phyloP scores from a whole-genome alignment of 2,329 filamentous ascomycete species.

The Alternaria triticina region DNA sequence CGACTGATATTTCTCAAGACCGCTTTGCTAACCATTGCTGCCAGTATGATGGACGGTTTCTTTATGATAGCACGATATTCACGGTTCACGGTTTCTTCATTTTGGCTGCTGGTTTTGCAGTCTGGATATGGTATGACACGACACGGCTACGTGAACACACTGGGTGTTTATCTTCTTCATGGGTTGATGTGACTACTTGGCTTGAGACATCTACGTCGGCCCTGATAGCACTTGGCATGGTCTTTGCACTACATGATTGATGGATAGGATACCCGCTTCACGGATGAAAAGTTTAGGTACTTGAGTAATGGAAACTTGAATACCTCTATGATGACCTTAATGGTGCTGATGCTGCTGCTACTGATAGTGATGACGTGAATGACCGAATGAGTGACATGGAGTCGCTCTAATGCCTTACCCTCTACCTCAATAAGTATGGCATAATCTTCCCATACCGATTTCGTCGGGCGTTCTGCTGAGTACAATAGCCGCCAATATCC shows the following conservation, averaged over 20 bases:
- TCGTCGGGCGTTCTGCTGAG: no score
- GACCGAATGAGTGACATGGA: not conserved
- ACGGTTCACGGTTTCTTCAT: not conserved
- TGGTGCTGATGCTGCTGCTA: not conserved
- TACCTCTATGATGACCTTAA: not conserved
- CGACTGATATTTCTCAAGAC: accelerated
- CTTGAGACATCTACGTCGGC: not conserved
- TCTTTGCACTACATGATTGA: not conserved
- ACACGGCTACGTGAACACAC: not conserved
- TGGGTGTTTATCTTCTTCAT: not conserved
- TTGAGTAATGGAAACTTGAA: not conserved
- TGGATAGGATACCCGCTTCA: not conserved
- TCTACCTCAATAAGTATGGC: accelerated
- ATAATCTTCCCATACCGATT: no score
- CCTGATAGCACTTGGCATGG: not conserved
- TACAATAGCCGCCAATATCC: not conserved
- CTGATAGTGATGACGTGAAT: not conserved
- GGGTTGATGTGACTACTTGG: not conserved
- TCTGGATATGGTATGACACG: not conserved
- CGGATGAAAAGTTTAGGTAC: not conserved
- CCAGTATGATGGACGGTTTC: not conserved
- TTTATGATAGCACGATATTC: not conserved
- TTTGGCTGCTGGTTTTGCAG: not conserved
- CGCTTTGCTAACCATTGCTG: not conserved
- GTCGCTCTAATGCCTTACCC: no score